Conservation (phyloP, 257 asterid genomes). For the Datura wrightii region DNA sequence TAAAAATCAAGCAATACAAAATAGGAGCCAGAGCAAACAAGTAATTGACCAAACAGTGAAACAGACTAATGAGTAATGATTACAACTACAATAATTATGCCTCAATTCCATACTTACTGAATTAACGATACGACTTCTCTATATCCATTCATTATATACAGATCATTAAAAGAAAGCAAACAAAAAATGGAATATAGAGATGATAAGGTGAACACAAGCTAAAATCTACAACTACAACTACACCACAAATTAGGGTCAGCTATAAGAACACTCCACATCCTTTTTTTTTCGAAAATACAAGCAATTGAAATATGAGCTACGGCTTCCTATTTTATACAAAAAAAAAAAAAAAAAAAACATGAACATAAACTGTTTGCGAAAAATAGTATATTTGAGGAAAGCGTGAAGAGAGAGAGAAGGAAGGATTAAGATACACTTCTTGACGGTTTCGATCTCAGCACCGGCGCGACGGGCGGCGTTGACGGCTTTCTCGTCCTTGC, state of each 20-base stretch:
- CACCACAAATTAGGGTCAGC: not conserved
- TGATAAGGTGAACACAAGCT: not conserved
- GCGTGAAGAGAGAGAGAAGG: not conserved
- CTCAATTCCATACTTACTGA: not conserved
- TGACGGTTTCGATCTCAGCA: constrained; percentile 89
- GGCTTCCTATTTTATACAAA: too few relatives aligned
- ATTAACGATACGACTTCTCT: not conserved
- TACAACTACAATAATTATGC: not conserved
- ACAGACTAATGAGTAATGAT: not conserved
- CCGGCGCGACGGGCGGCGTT: constrained; percentile 99
- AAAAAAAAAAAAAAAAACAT: too few relatives aligned
- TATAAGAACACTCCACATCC: not conserved
- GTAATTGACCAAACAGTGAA: not conserved
- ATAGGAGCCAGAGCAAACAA: not conserved
- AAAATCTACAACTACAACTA: not conserved
- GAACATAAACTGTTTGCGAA: too few relatives aligned
- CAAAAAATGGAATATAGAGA: not conserved
- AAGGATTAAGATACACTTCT: constrained; percentile 53
- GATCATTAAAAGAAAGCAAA: not conserved
- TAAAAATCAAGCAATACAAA: not conserved
- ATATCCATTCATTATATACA: not conserved
- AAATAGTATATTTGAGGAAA: too few relatives aligned
- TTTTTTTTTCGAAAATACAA: too few relatives aligned
- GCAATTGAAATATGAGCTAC: too few relatives aligned
- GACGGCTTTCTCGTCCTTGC: constrained; percentile 94